Conservation (phyloP, 805 yeast genomes). For the Ogataea thermomethanolica region DNA sequence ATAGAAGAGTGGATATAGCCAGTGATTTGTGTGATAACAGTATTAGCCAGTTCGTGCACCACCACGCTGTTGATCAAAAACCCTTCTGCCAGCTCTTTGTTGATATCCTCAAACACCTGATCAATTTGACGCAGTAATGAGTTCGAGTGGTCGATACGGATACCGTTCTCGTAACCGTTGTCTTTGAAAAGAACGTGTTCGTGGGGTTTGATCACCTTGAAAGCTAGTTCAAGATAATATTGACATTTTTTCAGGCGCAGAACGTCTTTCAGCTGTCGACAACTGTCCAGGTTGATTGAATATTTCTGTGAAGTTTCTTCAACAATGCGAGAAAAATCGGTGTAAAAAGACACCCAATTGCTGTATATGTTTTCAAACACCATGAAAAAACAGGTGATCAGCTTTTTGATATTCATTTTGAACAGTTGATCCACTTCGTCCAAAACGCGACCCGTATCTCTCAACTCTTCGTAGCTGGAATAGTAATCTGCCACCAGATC, state of each 20-base stretch:
- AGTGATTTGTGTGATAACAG: slow-evolving; percentile 17
- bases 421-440: slow-evolving; percentile 25
- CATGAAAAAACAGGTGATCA: slow-evolving; percentile 27
- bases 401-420: slow-evolving; percentile 26
- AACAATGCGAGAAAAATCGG: slow-evolving; percentile 29
- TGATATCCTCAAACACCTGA: slow-evolving; percentile 13
- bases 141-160: slow-evolving; percentile 7
- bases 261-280: slow-evolving; percentile 23
- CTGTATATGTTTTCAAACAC: slow-evolving; percentile 25
- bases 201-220: slow-evolving; percentile 16
- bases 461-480: slow-evolving; percentile 18
- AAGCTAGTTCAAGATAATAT: slow-evolving; percentile 7
- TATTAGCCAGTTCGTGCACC: slow-evolving; percentile 17
- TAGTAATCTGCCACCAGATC: slow-evolving; percentile 20
- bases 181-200: slow-evolving; percentile 19
- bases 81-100: slow-evolving; percentile 13
- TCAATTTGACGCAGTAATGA: slow-evolving; percentile 12
- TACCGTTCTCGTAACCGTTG: slow-evolving; percentile 15
- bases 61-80: slow-evolving; percentile 22
- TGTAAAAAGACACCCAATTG: slow-evolving; percentile 28
- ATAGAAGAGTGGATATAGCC: slow-evolving; percentile 19
- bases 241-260: slow-evolving; percentile 13
- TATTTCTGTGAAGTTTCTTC: slow-evolving; percentile 20
- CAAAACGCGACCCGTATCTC: slow-evolving; percentile 7
- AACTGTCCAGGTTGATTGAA: slow-evolving; percentile 19